Base-by-base conservation (phyloP, 106 monocot species). In the Platanthera guangdongensis region DNA sequence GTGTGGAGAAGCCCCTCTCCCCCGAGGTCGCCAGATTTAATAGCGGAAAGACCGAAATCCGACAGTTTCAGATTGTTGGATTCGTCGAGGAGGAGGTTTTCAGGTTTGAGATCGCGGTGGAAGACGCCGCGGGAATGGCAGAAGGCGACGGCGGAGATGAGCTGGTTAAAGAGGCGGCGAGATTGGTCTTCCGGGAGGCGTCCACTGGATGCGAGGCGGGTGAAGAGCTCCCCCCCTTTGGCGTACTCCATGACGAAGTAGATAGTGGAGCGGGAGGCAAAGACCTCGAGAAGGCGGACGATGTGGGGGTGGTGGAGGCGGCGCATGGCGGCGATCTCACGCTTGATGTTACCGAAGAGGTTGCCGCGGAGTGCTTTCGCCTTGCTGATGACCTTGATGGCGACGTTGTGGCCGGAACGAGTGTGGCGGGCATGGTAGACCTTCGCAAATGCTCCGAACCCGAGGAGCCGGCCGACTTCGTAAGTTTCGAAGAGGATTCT, bases 221-320 rank as follows among this genome's bases (percentile, higher is more conserved):
- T 8, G 63, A 74, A 72, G 45, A 86, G 76, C 46, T 86, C 86
- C 16, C 86, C 86, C 15, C 86, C 78, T 7, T 69, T 69, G 54
- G 79, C 86, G 46, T 76, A 70, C 65, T 84, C 84, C 30, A 84
- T 52, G 50, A 80, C 84, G 77, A 84, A 71, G 73, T 80, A 77
- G 77, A 84, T 62, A 19, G 49, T 74, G 65, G 80, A 72, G 28
- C 80, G 76, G 53, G 84, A 80, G 64, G 84, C 84, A 14, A 84
- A 73, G 47, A 84, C 80, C n/a, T 73, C 80, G 77, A 71, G 63
- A 12, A 84, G 77, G 64, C 77, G 80, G 67, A 84, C 30, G 52
- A 84, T 57, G 80, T 84, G 64, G 4, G 80, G 80, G 77, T 84
- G 84, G 53, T 76, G 84, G 68, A 84, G 84, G 54, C 77, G 80